Conservation (phyloP, 2,329 filamentous ascomycete genomes). For the Microcyclospora pomicola region DNA sequence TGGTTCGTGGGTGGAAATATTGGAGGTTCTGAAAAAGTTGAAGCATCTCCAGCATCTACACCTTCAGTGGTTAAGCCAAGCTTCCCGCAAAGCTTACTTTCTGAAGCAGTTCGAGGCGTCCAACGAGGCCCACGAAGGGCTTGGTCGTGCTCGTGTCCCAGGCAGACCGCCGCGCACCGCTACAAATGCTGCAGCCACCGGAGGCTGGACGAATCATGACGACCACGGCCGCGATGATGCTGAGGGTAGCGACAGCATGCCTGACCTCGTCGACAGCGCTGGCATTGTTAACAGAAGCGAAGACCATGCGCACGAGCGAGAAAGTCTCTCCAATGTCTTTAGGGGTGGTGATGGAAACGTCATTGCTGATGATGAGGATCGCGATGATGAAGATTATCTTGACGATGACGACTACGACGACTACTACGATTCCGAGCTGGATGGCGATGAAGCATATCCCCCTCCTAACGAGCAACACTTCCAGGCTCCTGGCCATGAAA, state of each 20-base stretch:
- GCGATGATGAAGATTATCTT: background rate
- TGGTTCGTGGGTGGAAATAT: constrained; percentile 15
- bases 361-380: background rate
- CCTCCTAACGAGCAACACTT: constrained; percentile 1
- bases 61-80: constrained; percentile 13
- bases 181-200: no score
- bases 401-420: background rate
- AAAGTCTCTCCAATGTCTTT: no score
- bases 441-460: constrained; percentile 1
- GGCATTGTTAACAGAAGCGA: no score
- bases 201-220: no score
- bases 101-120: constrained; percentile 9
- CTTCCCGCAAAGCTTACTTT: constrained; percentile 14
- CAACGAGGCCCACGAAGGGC: background rate
- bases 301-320: no score
- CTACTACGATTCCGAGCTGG: constrained; percentile 1
- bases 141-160: background rate
- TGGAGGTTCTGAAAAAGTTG: constrained; percentile 12
- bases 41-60: constrained; percentile 15
- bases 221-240: no score
- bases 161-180: no score
- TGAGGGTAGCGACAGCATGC: no score
- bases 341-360: background rate
- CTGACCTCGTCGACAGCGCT: no score
- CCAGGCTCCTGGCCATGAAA: constrained; percentile 2